Conservation (phyloP, 2,329 filamentous ascomycete species). For the Hymenoscyphus repandus region DNA sequence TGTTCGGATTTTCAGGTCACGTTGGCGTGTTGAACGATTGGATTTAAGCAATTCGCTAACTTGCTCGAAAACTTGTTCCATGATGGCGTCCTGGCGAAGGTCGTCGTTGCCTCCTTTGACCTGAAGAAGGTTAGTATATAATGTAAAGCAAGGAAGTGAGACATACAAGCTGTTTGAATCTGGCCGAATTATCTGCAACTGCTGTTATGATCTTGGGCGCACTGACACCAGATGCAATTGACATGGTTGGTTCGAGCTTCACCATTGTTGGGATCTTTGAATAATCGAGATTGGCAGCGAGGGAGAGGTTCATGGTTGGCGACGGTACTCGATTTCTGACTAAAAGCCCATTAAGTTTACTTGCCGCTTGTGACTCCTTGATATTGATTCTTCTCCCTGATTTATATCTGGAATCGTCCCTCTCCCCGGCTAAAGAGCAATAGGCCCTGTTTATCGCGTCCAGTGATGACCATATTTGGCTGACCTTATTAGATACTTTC, state of each 20-base stretch:
- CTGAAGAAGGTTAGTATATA: constrained; percentile 32
- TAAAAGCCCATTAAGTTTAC: constrained; percentile 57
- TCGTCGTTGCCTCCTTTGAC: constrained; percentile 96
- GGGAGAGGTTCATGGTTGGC: constrained; percentile 78
- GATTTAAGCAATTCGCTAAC: constrained; percentile 85
- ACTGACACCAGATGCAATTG: constrained; percentile 84
- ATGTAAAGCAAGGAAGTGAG: neutral
- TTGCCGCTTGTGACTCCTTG: constrained; percentile 58
- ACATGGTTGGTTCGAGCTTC: constrained; percentile 69
- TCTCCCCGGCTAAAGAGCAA: constrained; percentile 58
- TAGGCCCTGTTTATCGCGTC: constrained; percentile 68
- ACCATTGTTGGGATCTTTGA: constrained; percentile 67
- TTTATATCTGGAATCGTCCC: constrained; percentile 60
- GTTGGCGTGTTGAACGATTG: constrained; percentile 80
- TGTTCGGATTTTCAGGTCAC: constrained; percentile 84
- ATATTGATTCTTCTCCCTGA: constrained; percentile 58
- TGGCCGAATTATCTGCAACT: constrained; percentile 68
- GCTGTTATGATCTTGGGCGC: constrained; percentile 90
- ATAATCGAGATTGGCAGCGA: constrained; percentile 72
- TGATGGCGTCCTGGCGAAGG: constrained; percentile 92
- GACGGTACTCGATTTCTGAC: constrained; percentile 70
- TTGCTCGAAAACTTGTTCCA: constrained; percentile 98
- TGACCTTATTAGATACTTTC: constrained; percentile 44
- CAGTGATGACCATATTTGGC: constrained; percentile 62
- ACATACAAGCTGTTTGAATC: constrained; percentile 76